Evolutionary conservation across 2,329 filamentous ascomycete genomes (phyloP).

Genomic region (Colletotrichum sp.): DNA sequence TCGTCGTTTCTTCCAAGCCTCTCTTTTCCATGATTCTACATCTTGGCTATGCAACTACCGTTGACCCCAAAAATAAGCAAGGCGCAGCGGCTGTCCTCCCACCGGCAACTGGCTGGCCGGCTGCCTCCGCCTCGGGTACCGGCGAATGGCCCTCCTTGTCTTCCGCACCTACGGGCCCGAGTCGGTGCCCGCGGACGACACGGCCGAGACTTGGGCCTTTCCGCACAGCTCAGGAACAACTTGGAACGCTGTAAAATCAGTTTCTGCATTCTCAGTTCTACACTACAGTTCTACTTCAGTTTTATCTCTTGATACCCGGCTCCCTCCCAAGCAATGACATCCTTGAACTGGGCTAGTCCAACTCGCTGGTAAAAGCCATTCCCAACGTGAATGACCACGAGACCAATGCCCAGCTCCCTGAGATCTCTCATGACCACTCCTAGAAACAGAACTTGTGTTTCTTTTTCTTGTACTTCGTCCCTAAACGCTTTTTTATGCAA

Average conservation of each 20-base stretch:
- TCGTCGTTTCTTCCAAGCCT: not conserved
- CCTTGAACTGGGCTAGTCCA: not conserved
- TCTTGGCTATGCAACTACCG: rapidly evolving
- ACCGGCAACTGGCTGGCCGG: not conserved
- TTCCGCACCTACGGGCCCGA: not conserved
- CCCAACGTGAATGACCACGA: not conserved
- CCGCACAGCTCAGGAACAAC: not conserved
- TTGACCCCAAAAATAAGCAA: not conserved
- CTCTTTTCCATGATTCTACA: not conserved
- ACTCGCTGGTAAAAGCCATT: not conserved
- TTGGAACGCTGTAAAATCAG: not conserved
- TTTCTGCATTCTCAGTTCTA: rapidly evolving
- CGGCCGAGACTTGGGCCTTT: not conserved
- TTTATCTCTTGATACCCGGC: not conserved
- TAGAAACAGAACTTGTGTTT: too few species aligned
- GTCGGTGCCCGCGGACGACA: not conserved
- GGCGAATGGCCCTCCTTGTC: not conserved
- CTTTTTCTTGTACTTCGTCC: too few species aligned
- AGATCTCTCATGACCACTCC: too few species aligned
- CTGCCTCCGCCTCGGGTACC: not conserved
- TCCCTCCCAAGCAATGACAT: not conserved
- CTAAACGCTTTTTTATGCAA: too few species aligned
- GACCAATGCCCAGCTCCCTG: too few species aligned
- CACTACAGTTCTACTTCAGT: not conserved
- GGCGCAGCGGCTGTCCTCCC: not conserved